Conservation (phyloP, 805 yeast genomes). For the Saccharomycopsis synnaedendra region DNA sequence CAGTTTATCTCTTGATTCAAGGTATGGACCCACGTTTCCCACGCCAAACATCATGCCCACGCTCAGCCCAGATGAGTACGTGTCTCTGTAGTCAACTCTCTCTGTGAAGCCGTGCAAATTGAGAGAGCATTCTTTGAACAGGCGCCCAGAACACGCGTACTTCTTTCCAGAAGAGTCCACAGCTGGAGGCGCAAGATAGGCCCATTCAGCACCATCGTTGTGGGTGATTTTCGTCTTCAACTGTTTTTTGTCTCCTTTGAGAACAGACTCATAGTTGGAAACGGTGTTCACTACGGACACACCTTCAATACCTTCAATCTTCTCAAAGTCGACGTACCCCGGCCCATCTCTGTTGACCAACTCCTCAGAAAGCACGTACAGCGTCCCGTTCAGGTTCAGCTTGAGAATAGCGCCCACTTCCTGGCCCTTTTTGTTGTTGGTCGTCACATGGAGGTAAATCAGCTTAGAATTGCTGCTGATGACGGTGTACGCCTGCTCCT, state of each 20-base stretch:
- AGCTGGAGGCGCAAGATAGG: constrained; percentile 55
- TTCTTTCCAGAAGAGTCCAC: constrained; percentile 49
- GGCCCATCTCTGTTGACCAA: constrained; percentile 60
- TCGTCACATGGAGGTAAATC: constrained; percentile 75
- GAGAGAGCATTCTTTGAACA: constrained; percentile 57
- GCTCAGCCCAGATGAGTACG: constrained; percentile 82
- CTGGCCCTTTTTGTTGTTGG: constrained; percentile 32
- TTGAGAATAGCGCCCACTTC: constrained; percentile 77
- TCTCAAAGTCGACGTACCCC: constrained; percentile 87
- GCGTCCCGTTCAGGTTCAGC: constrained; percentile 86
- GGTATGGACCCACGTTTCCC: constrained; percentile 75
- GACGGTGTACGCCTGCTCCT: constrained; percentile 67
- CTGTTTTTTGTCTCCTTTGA: constrained; percentile 36
- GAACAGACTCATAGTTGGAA: constrained; percentile 32
- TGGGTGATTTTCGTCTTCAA: constrained; percentile 68
- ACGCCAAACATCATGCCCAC: constrained; percentile 80
- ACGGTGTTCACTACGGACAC: constrained; percentile 67
- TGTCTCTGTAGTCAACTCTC: constrained; percentile 70
- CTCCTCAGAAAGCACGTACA: constrained; percentile 56
- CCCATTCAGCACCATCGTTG: constrained; percentile 91
- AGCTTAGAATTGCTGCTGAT: constrained; percentile 63
- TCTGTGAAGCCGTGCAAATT: constrained; percentile 89
- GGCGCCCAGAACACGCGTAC: constrained; percentile 38
- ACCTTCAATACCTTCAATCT: constrained; percentile 76
- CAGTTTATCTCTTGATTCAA: constrained; percentile 37